phyloP scores from a whole-genome alignment of 1,284 basidiomycete species.

The Pterulicium gracile region DNA sequence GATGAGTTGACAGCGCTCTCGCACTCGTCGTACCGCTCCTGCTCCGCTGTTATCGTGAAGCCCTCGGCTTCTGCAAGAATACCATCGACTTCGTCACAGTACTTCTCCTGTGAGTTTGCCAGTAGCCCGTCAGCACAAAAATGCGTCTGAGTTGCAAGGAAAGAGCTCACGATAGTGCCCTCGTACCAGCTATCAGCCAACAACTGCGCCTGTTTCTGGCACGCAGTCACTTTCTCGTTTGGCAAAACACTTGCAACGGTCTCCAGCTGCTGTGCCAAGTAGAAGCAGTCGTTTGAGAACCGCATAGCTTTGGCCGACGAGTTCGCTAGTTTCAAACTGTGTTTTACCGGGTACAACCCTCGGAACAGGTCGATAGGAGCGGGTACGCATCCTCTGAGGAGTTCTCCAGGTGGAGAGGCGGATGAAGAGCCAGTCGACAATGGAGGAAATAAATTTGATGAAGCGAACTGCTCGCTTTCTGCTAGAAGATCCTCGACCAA shows the following conservation, averaged over 20 bases:
- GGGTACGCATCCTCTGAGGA: constrained; percentile 50
- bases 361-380: constrained; percentile 75
- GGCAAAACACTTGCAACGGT: constrained; percentile 24
- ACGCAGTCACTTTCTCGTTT: constrained; percentile 40
- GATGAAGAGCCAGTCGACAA: constrained; percentile 13
- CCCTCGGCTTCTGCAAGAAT: constrained; percentile 31
- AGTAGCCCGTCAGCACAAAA: background rate
- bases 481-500: constrained; percentile 47
- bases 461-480: constrained; percentile 47
- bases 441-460: constrained; percentile 39
- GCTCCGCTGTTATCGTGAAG: constrained; percentile 65
- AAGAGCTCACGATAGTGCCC: constrained; percentile 46
- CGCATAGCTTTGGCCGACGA: constrained; percentile 60
- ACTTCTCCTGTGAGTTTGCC: too few relatives aligned
- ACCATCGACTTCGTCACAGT: background rate
- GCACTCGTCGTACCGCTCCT: constrained; percentile 70
- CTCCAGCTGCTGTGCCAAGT: constrained; percentile 44
- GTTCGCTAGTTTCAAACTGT: constrained; percentile 37
- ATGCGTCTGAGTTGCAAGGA: background rate
- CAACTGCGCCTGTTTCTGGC: constrained; percentile 33
- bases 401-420: constrained; percentile 29
- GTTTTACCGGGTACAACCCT: constrained; percentile 71
- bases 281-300: constrained; percentile 81
- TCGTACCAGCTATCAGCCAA: constrained; percentile 60
- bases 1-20: constrained; percentile 63